Percentiles rank a stretch among this genome's conserved stretches.
Evolutionary conservation across 257 asterid genomes (phyloP).

Genomic region (Solanum medicagineum): DNA sequence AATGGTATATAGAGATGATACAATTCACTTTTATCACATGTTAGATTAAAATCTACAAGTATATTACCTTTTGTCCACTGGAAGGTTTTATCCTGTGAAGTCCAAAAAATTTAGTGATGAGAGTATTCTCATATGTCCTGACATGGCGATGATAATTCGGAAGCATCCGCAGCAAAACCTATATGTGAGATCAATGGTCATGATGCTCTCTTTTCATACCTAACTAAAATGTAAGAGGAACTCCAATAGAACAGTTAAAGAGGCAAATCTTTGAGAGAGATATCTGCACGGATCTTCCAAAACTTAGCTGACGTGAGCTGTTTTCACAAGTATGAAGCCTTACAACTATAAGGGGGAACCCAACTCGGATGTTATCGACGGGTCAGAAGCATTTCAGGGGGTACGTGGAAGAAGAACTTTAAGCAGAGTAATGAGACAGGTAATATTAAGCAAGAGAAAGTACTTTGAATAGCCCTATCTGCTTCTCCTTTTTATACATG

Average conservation of each 20-base stretch:
- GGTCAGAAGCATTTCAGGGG: background rate
- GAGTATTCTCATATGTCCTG: slow-evolving; percentile 67
- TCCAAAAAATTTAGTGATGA: slow-evolving; percentile 90
- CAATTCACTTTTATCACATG: background rate
- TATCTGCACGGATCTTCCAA: background rate
- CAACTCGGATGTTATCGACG: background rate
- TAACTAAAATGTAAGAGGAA: background rate
- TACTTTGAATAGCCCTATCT: background rate
- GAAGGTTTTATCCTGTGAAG: slow-evolving; percentile 95
- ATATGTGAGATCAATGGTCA: slow-evolving; percentile 13
- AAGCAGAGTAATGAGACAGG: background rate
- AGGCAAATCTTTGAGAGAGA: background rate
- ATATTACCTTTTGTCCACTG: slow-evolving; percentile 86
- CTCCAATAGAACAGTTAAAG: background rate
- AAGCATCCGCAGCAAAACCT: slow-evolving; percentile 94
- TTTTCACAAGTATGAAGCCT: background rate
- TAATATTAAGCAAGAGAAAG: background rate
- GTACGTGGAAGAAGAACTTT: background rate
- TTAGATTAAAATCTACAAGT: background rate
- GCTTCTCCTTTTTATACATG: background rate
- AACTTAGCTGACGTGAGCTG: background rate
- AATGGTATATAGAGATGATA: background rate
- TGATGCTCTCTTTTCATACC: background rate
- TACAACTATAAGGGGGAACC: background rate
- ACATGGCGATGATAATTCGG: slow-evolving; percentile 85